These are phyloP conservation scores for Cymbopogon flexuosus DNA, from an alignment of 202 grass and related monocot genomes.

Conservation along the genomic window DNA sequence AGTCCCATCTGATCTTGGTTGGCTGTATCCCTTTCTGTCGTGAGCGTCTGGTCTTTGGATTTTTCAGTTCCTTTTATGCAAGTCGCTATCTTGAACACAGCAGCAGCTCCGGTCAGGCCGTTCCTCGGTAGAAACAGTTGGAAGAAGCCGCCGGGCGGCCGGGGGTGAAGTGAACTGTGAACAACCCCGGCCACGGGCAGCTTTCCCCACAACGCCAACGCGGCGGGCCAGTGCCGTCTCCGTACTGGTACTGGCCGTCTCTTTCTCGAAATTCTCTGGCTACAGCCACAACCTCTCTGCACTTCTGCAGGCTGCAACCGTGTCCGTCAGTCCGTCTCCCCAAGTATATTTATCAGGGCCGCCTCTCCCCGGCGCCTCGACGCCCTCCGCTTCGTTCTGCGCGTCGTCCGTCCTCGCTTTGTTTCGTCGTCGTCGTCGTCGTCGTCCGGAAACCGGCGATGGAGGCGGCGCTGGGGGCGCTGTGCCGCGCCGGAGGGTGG, in stretches of 20 bases:
- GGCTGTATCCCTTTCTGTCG: not conserved
- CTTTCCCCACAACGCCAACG: not conserved
- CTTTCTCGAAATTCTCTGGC: constrained; percentile 26
- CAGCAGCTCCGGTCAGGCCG: too few species aligned
- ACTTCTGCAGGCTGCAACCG: not conserved
- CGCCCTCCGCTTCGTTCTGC: not conserved
- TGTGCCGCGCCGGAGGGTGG: constrained; percentile 74
- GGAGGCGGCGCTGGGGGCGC: constrained; percentile 56
- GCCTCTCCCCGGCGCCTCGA: not conserved
- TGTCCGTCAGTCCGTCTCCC: not conserved
- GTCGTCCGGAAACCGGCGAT: not conserved
- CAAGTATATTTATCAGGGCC: constrained; percentile 25
- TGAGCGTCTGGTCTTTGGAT: not conserved
- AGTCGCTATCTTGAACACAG: not conserved
- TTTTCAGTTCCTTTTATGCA: not conserved
- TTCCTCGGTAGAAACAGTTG: not conserved
- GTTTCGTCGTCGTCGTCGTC: not conserved
- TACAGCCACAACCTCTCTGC: not conserved
- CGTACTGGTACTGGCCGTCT: constrained; percentile 19
- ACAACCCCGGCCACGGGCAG: not conserved
- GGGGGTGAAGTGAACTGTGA: too few species aligned
- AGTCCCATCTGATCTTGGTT: constrained; percentile 15
- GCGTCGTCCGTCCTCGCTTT: not conserved
- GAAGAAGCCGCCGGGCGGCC: too few species aligned
- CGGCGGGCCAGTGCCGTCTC: not conserved